Evolutionary conservation across 164 flowering plant species (phyloP), one percentile per base, ranked within the genome.

Genomic region (Chimonanthus praecox): DNA sequence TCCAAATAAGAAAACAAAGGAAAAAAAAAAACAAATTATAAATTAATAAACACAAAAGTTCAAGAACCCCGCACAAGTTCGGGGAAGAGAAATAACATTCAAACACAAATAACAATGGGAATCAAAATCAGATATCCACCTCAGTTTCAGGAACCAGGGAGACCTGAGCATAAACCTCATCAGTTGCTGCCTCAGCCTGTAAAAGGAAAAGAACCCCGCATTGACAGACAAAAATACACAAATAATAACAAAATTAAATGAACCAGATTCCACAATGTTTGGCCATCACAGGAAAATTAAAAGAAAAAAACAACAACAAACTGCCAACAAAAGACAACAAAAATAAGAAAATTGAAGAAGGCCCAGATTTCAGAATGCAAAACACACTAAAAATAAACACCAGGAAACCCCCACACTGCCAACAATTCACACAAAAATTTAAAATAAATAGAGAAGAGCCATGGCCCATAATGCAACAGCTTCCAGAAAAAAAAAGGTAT

Each of bases 101-200:
- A 50, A 7, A 72, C 3, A 47, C 10, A 54, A 16, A 46, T 7
- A 33, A 54, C n/a, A 11, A 54, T 49, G 68, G 7, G n/a, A 45
- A 33, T 11, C 6, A 66, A n/a, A 78, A 65, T 3, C 45, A 54
- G 72, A 73, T 79, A 18, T 64, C 54, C 49, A 91, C 99, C 98
- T 90, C 86, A 67, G 20, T 77, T 71, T 93, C 93, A 73, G 92
- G 92, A 84, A 85, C 64, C 71, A 96, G 84, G 4, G 95, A 85
- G 46, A 96, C 95, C 79, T 90, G 92, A 0, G 98, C 95, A 72
- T 87, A 96, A 54, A 90, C 97, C 77, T 96, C 98, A 78, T 96
- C 99, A 0, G 80, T 89, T 4, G 86, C 86, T 4, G 74, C 85
- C 78, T 89, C 98, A 4, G 97, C 97, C 99, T 93, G 82, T 72